phyloP scores from a whole-genome alignment of 495 filamentous ascomycete genomes.

The Xylaria grammica region DNA sequence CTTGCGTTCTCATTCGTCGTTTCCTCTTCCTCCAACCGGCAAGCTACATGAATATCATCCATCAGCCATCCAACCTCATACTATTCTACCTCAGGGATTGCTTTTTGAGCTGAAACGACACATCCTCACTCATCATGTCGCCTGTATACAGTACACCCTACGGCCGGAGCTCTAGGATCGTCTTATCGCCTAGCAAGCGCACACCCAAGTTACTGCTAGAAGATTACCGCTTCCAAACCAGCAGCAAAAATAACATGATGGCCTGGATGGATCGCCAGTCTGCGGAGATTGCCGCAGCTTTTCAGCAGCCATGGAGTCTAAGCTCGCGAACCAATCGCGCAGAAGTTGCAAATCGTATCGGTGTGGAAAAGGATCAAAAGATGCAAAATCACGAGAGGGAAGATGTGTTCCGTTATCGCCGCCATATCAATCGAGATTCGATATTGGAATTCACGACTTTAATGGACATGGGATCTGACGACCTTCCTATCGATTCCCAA shows the following conservation, averaged over 20 bases:
- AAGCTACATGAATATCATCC: too few relatives aligned
- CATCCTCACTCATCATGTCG: not conserved
- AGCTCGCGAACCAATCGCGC: not conserved
- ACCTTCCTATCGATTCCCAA: not conserved
- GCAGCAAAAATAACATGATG: not conserved
- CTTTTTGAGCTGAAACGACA: too few relatives aligned
- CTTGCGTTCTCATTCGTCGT: too few relatives aligned
- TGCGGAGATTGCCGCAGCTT: not conserved
- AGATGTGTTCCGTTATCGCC: too few relatives aligned
- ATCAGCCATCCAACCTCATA: not conserved
- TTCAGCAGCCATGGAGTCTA: not conserved
- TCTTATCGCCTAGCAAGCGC: not conserved
- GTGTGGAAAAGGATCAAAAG: not conserved
- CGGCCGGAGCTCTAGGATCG: not conserved
- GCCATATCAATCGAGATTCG: not conserved
- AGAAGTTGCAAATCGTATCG: not conserved
- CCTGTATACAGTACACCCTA: not conserved
- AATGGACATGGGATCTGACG: not conserved
- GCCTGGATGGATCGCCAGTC: not conserved
- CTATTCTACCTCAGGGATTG: too few relatives aligned
- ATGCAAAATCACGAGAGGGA: not conserved
- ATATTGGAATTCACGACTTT: not conserved
- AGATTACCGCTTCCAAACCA: not conserved
- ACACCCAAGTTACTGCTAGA: not conserved
- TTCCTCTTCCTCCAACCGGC: too few relatives aligned